Percentiles rank a stretch among this genome's conserved stretches.
Conservation (phyloP, 78 protist genomes). For the Diacronema lutheri region DNA sequence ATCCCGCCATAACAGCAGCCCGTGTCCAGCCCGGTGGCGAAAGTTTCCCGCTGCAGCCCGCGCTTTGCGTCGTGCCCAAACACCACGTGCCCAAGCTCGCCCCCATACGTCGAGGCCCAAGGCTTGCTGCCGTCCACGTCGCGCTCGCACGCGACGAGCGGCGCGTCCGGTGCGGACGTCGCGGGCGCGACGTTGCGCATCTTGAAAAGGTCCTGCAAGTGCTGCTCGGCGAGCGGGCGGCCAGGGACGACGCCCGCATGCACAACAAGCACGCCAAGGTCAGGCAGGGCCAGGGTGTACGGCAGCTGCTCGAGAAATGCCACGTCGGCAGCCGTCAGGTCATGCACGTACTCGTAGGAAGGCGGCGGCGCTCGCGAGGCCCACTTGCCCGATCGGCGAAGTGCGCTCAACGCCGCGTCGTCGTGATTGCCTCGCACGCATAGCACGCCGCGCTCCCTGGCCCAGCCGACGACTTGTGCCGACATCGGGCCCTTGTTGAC, state of each 20-base stretch:
- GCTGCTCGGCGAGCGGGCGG: not conserved
- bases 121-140: not conserved
- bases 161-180: not conserved
- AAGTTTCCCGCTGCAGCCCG: not conserved
- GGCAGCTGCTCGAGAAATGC: not conserved
- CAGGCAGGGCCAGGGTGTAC: not conserved
- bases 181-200: not conserved
- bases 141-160: too few relatives aligned
- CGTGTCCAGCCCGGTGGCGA: constrained; percentile 24
- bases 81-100: not conserved
- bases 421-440: not conserved
- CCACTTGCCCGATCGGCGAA: too few relatives aligned
- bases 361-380: too few relatives aligned
- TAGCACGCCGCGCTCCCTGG: not conserved
- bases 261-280: not conserved
- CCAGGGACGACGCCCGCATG: not conserved
- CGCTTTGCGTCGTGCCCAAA: constrained; percentile 31
- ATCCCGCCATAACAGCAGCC: constrained; percentile 15
- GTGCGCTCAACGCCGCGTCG: not conserved
- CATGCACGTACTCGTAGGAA: not conserved
- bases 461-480: not conserved
- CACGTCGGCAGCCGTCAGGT: not conserved
- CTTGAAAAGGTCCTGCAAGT: not conserved
- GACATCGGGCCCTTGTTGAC: not conserved
- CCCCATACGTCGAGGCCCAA: not conserved